Evolutionary conservation across 768 basidiomycete species (phyloP).

Genomic region (Cubamyces sp.): DNA sequence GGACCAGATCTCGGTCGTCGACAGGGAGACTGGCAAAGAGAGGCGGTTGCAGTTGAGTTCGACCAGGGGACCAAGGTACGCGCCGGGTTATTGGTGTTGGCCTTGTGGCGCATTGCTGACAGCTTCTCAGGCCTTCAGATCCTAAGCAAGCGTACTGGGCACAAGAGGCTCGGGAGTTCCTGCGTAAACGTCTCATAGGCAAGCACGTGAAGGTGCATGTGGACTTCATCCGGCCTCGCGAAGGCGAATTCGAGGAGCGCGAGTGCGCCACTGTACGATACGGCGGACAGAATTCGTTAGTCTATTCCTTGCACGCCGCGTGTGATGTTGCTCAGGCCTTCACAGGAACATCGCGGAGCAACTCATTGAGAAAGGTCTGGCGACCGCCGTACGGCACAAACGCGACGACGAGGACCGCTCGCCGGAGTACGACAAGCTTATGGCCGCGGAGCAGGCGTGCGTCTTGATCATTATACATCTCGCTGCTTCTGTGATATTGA

Average conservation of each 20-base stretch:
- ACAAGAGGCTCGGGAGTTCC: conserved; percentile 90
- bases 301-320: conserved; percentile 9
- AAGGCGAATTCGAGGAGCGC: conserved; percentile 93
- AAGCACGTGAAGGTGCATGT: conserved; percentile 82
- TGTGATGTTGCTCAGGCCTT: neutral
- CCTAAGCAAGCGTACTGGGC: conserved; percentile 87
- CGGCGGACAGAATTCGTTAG: conserved; percentile 80
- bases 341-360: conserved; percentile 91
- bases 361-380: conserved; percentile 90
- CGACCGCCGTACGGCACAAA: conserved; percentile 87
- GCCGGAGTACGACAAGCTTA: conserved; percentile 94
- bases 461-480: conserved; percentile 35
- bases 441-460: conserved; percentile 91
- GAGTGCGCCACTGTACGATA: conserved; percentile 90
- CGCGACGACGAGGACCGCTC: conserved; percentile 96
- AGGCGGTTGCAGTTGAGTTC: conserved; percentile 87
- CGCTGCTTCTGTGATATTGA: conserved; percentile 5
- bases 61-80: conserved; percentile 80
- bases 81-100: neutral
- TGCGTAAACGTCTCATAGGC: conserved; percentile 91
- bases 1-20: conserved; percentile 84
- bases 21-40: conserved; percentile 75
- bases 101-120: conserved; percentile 16
- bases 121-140: conserved; percentile 70
- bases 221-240: conserved; percentile 89